These are phyloP conservation scores for Tetrapisispora namnaoensis DNA, from an alignment of 805 yeast species.

Conservation along the genomic window DNA sequence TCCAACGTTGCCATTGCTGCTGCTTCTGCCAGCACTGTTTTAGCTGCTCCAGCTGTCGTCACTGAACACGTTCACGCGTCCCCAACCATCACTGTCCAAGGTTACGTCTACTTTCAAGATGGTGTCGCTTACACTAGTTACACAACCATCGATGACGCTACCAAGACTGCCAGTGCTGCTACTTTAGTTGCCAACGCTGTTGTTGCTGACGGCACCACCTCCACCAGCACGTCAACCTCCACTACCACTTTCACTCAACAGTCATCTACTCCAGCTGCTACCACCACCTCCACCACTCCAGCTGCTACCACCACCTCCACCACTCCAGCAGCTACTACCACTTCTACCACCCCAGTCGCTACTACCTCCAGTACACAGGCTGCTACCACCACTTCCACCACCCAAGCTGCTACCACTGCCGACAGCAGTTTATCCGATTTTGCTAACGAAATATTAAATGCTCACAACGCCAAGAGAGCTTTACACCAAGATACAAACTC, in stretches of 20 bases:
- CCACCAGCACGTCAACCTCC: conserved; percentile 1
- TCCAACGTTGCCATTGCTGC: conserved; percentile 15
- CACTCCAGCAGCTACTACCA: conserved; percentile 3
- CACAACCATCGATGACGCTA: conserved; percentile 11
- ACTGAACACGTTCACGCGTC: conserved; percentile 22
- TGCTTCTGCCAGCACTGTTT: conserved; percentile 9
- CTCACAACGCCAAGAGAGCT: conserved; percentile 56
- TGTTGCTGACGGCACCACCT: conserved; percentile 8
- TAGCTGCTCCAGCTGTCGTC: conserved; percentile 22
- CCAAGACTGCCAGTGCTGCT: conserved; percentile 6
- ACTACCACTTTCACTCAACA: conserved; percentile 7
- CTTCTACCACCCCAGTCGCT: conserved; percentile 7
- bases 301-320: conserved; percentile 1
- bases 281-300: neutral
- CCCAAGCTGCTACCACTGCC: conserved; percentile 13
- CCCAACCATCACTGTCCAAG: conserved; percentile 23
- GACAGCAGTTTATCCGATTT: conserved; percentile 13
- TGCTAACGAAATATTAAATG: conserved; percentile 37
- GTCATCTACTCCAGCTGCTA: conserved; percentile 6
- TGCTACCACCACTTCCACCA: conserved; percentile 9
- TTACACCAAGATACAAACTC: conserved; percentile 34
- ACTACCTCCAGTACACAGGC: conserved; percentile 13
- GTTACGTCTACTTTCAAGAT: conserved; percentile 18
- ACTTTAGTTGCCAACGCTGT: conserved; percentile 11
- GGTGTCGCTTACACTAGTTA: conserved; percentile 20